Percentiles rank a stretch among this genome's conserved stretches.
Conservation (phyloP, 2,329 filamentous ascomycete species). For the Huntiella moniliformis region DNA sequence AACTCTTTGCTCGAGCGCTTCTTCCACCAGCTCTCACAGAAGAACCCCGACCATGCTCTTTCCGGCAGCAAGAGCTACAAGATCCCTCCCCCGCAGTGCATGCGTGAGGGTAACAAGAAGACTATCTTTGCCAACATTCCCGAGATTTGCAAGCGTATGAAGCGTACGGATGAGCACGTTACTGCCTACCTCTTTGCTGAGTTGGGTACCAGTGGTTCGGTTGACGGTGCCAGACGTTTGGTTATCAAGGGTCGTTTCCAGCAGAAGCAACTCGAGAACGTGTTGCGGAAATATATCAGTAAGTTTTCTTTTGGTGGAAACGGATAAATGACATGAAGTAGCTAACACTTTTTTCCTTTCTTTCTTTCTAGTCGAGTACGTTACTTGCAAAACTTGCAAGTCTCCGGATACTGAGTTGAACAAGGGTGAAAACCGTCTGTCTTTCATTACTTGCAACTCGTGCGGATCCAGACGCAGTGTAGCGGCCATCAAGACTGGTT, state of each 20-base stretch:
- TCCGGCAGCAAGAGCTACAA: conserved; percentile 91
- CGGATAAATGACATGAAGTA: no score
- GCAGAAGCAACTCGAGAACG: conserved; percentile 98
- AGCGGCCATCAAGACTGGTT: conserved; percentile 98
- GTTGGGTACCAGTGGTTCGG: conserved; percentile 89
- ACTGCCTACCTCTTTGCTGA: conserved; percentile 95
- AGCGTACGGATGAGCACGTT: conserved; percentile 93
- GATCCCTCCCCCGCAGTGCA: conserved; percentile 94
- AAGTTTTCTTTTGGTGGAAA: conserved; percentile 20
- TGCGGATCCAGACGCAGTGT: conserved; percentile 72
- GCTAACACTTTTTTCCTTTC: background rate
- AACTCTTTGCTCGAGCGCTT: conserved; percentile 73
- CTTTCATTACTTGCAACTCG: conserved; percentile 91
- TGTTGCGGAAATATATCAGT: conserved; percentile 88
- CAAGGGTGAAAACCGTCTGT: conserved; percentile 97
- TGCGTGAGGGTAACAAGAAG: conserved; percentile 99
- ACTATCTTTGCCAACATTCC: conserved; percentile 98
- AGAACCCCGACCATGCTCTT: conserved; percentile 88
- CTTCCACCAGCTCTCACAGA: conserved; percentile 83
- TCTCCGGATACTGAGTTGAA: conserved; percentile 87
- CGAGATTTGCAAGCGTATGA: conserved; percentile 99
- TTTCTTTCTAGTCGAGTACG: conserved; percentile 56
- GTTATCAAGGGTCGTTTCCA: conserved; percentile 99
- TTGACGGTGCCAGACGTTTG: conserved; percentile 77
- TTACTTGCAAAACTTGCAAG: conserved; percentile 96